These are phyloP conservation scores for Panaeolus cyanescens DNA, from an alignment of 768 basidiomycete genomes.

Conservation along the genomic window DNA sequence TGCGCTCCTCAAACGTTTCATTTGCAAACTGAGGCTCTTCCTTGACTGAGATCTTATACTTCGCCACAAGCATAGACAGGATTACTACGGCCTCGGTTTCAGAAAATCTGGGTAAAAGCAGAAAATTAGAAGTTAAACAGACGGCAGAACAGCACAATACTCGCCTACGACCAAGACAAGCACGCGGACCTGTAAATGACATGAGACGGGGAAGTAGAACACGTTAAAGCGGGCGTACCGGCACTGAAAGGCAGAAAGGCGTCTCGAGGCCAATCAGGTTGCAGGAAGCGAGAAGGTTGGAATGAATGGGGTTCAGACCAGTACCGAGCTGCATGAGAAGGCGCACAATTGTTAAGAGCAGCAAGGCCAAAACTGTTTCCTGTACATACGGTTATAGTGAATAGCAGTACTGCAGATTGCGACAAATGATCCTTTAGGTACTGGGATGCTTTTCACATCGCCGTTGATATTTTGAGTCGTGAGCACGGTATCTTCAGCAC, in stretches of 20 bases:
- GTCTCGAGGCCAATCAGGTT: slow-evolving; percentile 44
- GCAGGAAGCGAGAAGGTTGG: slow-evolving; percentile 48
- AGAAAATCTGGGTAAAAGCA: slow-evolving; percentile 33
- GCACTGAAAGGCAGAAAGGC: slow-evolving; percentile 22
- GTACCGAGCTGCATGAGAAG: slow-evolving; percentile 38
- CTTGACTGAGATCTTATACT: slow-evolving; percentile 46
- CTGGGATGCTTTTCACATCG: slow-evolving; percentile 17
- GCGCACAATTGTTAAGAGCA: background rate
- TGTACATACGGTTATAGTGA: slow-evolving; percentile 44
- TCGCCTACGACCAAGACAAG: slow-evolving; percentile 47
- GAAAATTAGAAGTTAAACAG: background rate
- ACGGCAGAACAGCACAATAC: background rate
- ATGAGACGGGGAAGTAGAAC: background rate
- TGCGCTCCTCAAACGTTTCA: slow-evolving; percentile 45
- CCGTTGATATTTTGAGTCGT: slow-evolving; percentile 28
- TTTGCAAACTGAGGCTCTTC: slow-evolving; percentile 48
- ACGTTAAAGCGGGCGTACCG: background rate
- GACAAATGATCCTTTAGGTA: slow-evolving; percentile 33
- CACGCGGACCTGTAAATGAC: slow-evolving; percentile 31
- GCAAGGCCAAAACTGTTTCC: too few species aligned
- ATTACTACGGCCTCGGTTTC: slow-evolving; percentile 49
- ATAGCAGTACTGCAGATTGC: slow-evolving; percentile 31
- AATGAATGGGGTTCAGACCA: slow-evolving; percentile 49
- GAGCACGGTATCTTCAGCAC: slow-evolving; percentile 37
- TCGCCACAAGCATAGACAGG: slow-evolving; percentile 43